Evolutionary conservation across 2,329 filamentous ascomycete species (phyloP), one percentile per base, ranked within the genome.

Genomic region (Annulohypoxylon truncatum): DNA sequence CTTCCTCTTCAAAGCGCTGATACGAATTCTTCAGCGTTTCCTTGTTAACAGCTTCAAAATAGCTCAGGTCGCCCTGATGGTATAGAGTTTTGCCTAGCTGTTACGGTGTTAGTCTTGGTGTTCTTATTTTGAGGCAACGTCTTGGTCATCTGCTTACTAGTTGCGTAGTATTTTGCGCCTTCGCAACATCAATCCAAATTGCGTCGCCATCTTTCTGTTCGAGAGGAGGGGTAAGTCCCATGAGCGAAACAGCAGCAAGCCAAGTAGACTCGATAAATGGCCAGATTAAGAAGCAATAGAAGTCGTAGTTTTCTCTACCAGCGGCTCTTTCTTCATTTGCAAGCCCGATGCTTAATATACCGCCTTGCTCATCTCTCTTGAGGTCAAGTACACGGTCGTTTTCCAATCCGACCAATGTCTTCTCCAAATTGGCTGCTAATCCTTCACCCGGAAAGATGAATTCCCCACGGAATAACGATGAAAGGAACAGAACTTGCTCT

Each of bases 221-320:
- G 0, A 79, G 75, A 2, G 93, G 93, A 1, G 94, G 94, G 0
- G 92, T 91, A 12, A 98, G 84, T 46, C 95, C 94, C 82, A 97
- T 90, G 0, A 98, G 83, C 0, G 92, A 93, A 0, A 98, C 91
- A 0, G 94, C 92, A 9, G 93, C 94, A 1, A 99, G 86, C 96
- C 96, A 99, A 55, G 88, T 91, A 0, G 94, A 92, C 79, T 99
- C 96, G 71, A 98, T 94, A 72, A 99, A 99, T 0, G 96, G 96
- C 96, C 96, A 99, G 68, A 99, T 93, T 18, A 99, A 82, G 84
- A 98, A 99, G 81, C 95, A 98, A 81, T 98, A 98, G 79, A 99
- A 99, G 76, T 99, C 96, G 74, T 92, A 99, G 74, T 97, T 98
- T 79, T 99, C 96, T 35, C 95, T 85, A 1, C 96, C 96, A 5